Conservation (phyloP, 139 green algal species). For the Mychonastes homosphaera region DNA sequence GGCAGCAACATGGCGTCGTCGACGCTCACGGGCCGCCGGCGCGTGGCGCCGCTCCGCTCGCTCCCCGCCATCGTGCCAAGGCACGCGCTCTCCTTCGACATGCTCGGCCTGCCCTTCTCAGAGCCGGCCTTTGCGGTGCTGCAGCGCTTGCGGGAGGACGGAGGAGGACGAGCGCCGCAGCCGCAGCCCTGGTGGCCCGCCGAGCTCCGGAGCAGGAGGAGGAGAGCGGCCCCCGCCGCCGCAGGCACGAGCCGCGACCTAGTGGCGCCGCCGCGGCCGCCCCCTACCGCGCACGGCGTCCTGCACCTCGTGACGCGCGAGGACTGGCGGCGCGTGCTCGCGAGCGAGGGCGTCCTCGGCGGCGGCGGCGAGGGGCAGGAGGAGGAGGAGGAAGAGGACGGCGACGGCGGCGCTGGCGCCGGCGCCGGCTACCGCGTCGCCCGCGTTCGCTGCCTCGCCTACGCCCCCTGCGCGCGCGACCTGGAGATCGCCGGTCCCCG, state of each 20-base stretch:
- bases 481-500: too few relatives aligned
- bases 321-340: slow-evolving; percentile 25
- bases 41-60: slow-evolving; percentile 13
- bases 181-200: background rate
- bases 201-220: slow-evolving; percentile 4
- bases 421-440: background rate
- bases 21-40: slow-evolving; percentile 20
- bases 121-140: slow-evolving; percentile 29
- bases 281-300: slow-evolving; percentile 23
- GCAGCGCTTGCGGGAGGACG: background rate
- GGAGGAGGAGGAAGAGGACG: slow-evolving; percentile 13
- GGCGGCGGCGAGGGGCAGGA: slow-evolving; percentile 19
- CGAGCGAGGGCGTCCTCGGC: slow-evolving; percentile 21
- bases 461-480: too few relatives aligned
- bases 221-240: background rate
- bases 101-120: slow-evolving; percentile 18
- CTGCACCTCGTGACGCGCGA: slow-evolving; percentile 14
- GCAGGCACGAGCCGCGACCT: background rate
- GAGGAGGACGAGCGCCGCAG: slow-evolving; percentile 8
- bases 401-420: background rate
- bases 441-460: too few relatives aligned
- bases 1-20: slow-evolving; percentile 27
- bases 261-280: background rate
- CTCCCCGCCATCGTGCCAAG: slow-evolving; percentile 9
- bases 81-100: slow-evolving; percentile 6